Evolutionary conservation across 2,329 filamentous ascomycete species (phyloP).

Genomic region (Nigrograna mackinnonii): DNA sequence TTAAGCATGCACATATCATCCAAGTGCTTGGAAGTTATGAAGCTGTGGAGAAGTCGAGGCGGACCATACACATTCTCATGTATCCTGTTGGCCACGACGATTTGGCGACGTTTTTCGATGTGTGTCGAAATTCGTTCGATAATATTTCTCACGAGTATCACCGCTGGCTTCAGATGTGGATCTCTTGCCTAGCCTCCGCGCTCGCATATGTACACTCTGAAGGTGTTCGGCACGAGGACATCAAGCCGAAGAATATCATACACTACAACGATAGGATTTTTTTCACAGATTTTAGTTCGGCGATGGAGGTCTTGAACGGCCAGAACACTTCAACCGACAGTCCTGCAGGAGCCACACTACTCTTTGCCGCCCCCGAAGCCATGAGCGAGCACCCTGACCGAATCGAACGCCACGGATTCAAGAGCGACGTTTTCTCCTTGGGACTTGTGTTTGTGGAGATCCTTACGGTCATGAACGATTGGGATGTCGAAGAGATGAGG

Average conservation of each 20-base stretch:
- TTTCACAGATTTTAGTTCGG: slow-evolving; percentile 10
- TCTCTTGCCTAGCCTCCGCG: slow-evolving; percentile 6
- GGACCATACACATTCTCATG: slow-evolving; percentile 1
- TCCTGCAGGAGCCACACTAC: slow-evolving; percentile 2
- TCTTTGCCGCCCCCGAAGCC: slow-evolving; percentile 6
- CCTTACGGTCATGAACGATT: too few species aligned
- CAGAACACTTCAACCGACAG: slow-evolving; percentile 6
- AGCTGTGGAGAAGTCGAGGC: not conserved
- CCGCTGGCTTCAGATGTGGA: slow-evolving; percentile 1
- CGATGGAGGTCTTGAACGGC: slow-evolving; percentile 1
- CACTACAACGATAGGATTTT: slow-evolving; percentile 4
- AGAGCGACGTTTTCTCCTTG: slow-evolving; percentile 8
- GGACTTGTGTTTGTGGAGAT: slow-evolving; percentile 10
- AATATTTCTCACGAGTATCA: not conserved
- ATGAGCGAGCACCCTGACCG: not conserved
- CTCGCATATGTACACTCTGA: slow-evolving; percentile 6
- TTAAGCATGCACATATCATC: not conserved
- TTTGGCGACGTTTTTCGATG: not conserved
- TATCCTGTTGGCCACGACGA: not conserved
- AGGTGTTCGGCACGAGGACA: slow-evolving; percentile 7
- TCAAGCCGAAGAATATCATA: slow-evolving; percentile 11
- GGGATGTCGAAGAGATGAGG: too few species aligned
- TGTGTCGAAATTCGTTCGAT: not conserved
- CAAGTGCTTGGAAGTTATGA: not conserved
- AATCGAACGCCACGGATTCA: slow-evolving; percentile 1